Evolutionary conservation across 768 basidiomycete species (phyloP).

Genomic region (Mycena venus): DNA sequence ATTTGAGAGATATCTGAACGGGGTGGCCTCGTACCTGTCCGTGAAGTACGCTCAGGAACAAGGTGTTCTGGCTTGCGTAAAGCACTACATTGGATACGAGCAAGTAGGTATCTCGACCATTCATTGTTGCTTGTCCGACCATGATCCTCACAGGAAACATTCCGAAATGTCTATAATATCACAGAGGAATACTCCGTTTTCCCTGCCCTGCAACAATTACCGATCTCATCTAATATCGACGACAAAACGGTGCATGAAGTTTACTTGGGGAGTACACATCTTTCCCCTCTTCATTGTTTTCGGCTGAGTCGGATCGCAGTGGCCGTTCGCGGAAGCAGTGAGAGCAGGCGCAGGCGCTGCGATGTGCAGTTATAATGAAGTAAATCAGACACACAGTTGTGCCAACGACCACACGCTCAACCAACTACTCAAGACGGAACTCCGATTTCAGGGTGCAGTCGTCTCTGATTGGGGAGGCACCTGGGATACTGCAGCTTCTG

Average conservation of each 20-base stretch:
- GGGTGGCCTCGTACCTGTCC: slow-evolving; percentile 17
- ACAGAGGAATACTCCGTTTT: neutral
- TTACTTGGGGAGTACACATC: slow-evolving; percentile 3
- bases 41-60: slow-evolving; percentile 14
- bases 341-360: slow-evolving; percentile 6
- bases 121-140: neutral
- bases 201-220: slow-evolving; percentile 3
- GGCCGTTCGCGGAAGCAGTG: slow-evolving; percentile 22
- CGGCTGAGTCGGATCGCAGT: neutral
- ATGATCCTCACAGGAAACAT: neutral
- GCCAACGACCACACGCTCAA: slow-evolving; percentile 12
- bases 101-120: neutral
- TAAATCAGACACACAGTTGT: slow-evolving; percentile 16
- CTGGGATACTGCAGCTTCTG: slow-evolving; percentile 5
- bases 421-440: slow-evolving; percentile 8
- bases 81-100: slow-evolving; percentile 21
- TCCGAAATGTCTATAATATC: slow-evolving; percentile 5
- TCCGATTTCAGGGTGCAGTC: slow-evolving; percentile 13
- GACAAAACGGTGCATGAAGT: slow-evolving; percentile 22
- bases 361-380: slow-evolving; percentile 12
- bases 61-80: slow-evolving; percentile 21
- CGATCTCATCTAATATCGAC: slow-evolving; percentile 23
- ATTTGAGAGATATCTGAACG: slow-evolving; percentile 9
- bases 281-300: neutral
- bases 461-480: slow-evolving; percentile 24